Conservation (phyloP, 2,329 filamentous ascomycete genomes). For the Venturia carpophila region DNA sequence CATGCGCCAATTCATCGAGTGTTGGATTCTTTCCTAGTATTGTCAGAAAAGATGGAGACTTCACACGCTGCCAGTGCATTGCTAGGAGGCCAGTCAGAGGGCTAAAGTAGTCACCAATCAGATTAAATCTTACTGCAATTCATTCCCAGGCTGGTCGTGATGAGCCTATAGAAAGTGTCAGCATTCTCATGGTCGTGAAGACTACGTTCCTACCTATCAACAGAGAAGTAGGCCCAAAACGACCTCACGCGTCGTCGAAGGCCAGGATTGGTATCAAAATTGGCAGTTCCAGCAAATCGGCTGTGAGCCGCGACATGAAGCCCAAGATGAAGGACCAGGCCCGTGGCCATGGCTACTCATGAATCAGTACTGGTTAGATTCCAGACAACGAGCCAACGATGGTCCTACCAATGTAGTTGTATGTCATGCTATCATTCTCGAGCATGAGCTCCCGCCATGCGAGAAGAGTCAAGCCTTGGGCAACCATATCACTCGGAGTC, state of each 20-base stretch:
- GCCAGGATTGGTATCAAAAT: not conserved
- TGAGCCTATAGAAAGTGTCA: not conserved
- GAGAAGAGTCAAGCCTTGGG: not conserved
- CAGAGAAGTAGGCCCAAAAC: slow-evolving; percentile 4
- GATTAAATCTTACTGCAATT: not conserved
- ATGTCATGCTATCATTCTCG: slow-evolving; percentile 7
- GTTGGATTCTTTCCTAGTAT: not conserved
- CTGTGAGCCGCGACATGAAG: slow-evolving; percentile 8
- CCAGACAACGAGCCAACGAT: too few relatives aligned
- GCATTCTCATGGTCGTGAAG: not conserved
- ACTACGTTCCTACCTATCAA: not conserved
- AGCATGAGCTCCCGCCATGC: slow-evolving; percentile 8
- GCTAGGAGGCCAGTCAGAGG: not conserved
- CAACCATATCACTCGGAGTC: not conserved
- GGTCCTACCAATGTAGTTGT: not conserved
- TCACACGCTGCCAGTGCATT: slow-evolving; percentile 3
- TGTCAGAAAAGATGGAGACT: not conserved
- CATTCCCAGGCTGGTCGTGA: slow-evolving; percentile 5
- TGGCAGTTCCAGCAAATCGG: not conserved
- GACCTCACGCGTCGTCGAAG: not conserved
- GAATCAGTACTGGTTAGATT: not conserved
- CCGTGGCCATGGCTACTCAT: not conserved
- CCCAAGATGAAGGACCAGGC: slow-evolving; percentile 4
- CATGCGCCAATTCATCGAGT: slow-evolving; percentile 1
- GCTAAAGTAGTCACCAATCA: not conserved